These are phyloP conservation scores for Penicillium odoratum DNA, from an alignment of 495 filamentous ascomycete genomes.

Conservation along the genomic window DNA sequence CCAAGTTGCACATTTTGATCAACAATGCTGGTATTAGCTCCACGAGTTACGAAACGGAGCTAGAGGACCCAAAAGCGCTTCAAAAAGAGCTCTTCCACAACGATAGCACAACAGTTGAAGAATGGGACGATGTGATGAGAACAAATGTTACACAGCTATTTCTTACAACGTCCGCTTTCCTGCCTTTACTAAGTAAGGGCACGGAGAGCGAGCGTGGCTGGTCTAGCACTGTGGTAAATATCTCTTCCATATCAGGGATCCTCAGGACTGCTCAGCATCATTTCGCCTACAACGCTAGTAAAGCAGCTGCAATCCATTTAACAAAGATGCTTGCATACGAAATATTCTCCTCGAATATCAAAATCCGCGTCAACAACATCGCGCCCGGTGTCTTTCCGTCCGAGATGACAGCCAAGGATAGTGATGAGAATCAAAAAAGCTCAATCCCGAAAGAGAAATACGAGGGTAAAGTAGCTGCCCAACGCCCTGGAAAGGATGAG, in stretches of 20 bases:
- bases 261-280: constrained; percentile 52
- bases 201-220: constrained; percentile 46
- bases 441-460: constrained; percentile 61
- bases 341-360: constrained; percentile 39
- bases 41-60: constrained; percentile 33
- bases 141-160: constrained; percentile 52
- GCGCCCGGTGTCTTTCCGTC: constrained; percentile 56
- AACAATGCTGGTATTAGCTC: constrained; percentile 56
- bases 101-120: constrained; percentile 26
- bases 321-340: constrained; percentile 56
- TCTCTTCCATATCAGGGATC: constrained; percentile 54
- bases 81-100: constrained; percentile 59
- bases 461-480: constrained; percentile 55
- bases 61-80: constrained; percentile 46
- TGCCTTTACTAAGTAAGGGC: constrained; percentile 45
- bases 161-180: constrained; percentile 44
- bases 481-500: constrained; percentile 65
- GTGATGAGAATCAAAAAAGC: constrained; percentile 63
- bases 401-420: constrained; percentile 56
- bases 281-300: constrained; percentile 54
- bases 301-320: constrained; percentile 53
- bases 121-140: constrained; percentile 49
- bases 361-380: constrained; percentile 53
- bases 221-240: constrained; percentile 60
- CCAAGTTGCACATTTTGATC: constrained; percentile 51